Evolutionary conservation across 495 filamentous ascomycete genomes (phyloP).

Genomic region (Penicillium steckii): DNA sequence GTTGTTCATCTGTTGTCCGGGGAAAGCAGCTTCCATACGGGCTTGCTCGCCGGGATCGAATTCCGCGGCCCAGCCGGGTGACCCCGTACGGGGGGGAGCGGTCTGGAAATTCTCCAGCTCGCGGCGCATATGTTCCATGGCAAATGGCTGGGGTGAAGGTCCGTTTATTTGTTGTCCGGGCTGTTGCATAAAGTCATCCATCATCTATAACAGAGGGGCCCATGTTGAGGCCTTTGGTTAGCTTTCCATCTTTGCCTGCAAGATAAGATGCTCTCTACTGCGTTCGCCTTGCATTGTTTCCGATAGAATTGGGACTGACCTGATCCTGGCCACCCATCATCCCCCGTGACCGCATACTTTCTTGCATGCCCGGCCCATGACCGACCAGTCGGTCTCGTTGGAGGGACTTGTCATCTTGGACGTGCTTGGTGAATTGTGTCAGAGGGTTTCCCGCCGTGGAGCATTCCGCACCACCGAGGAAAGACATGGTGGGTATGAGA

Average conservation of each 20-base stretch:
- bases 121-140: slow-evolving; percentile 68
- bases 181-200: slow-evolving; percentile 89
- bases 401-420: slow-evolving; percentile 89
- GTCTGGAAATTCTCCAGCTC: slow-evolving; percentile 61
- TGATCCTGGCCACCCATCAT: slow-evolving; percentile 62
- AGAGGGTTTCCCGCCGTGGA: slow-evolving; percentile 95
- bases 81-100: slow-evolving; percentile 53
- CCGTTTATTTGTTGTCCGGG: slow-evolving; percentile 54
- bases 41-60: slow-evolving; percentile 67
- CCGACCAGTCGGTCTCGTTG: slow-evolving; percentile 85
- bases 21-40: slow-evolving; percentile 79
- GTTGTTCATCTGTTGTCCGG: slow-evolving; percentile 47
- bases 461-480: slow-evolving; percentile 93
- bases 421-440: slow-evolving; percentile 93
- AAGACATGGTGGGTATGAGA: slow-evolving; percentile 65
- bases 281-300: neutral
- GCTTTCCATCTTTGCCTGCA: slow-evolving; percentile 20
- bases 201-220: slow-evolving; percentile 58
- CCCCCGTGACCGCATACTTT: slow-evolving; percentile 60
- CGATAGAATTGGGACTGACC: slow-evolving; percentile 37
- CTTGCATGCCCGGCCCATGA: slow-evolving; percentile 61
- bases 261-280: neutral
- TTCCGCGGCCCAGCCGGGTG: slow-evolving; percentile 68
- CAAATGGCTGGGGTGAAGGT: slow-evolving; percentile 54
- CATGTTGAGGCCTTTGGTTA: neutral